Base-by-base conservation (phyloP, 2,329 filamentous ascomycete species). In the Hymenoscyphus infarciens region DNA sequence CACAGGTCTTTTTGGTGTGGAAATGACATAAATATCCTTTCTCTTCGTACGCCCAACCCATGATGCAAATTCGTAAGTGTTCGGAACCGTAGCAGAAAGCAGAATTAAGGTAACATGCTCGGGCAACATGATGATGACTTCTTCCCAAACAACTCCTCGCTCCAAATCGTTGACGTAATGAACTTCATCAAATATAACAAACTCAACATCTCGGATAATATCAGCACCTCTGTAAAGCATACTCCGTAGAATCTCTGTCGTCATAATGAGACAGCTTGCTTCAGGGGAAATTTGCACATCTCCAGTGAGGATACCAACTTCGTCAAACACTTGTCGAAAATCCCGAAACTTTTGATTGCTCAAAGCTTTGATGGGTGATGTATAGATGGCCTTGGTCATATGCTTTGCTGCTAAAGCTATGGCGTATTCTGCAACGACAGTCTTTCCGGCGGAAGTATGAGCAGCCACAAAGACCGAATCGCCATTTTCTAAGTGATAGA, bases 361-460 rank as follows among this genome's bases (percentile, higher is more conserved):
- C 62, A 99, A 80, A 2, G 95, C 95, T 75, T 99, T 99, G 80
- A 99, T 99, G 0, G 95, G 95, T 0, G 95, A 98, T 0, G 95
- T 99, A 75, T 99, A 99, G 67, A 99, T 99, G 25, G 95, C 94
- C 75, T 99, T 99, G 8, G 95, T 99, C 94, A 98, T 98, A 75
- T 99, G 95, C 74, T 94, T 96, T n/a, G 92, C 89, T 33, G 95
- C 95, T 63, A 99, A 81, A 6, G 95, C 92, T 75, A 99, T 98
- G 57, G 94, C 95, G 76, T 99, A 99, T 75, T 99, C 95, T 31
- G 95, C 95, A 15, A 99, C 95, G 0, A 98, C 95, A 1, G 95
- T 99, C 80, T 99, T 99, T 62, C 95, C 95, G 25, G 95, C 95
- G 38, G 95, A 99, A 0, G 95, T 99, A 74, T 99, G 95, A 0